Conservation (phyloP, 2,329 filamentous ascomycete species). For the Ophiocordyceps polyrhachis-furcata region DNA sequence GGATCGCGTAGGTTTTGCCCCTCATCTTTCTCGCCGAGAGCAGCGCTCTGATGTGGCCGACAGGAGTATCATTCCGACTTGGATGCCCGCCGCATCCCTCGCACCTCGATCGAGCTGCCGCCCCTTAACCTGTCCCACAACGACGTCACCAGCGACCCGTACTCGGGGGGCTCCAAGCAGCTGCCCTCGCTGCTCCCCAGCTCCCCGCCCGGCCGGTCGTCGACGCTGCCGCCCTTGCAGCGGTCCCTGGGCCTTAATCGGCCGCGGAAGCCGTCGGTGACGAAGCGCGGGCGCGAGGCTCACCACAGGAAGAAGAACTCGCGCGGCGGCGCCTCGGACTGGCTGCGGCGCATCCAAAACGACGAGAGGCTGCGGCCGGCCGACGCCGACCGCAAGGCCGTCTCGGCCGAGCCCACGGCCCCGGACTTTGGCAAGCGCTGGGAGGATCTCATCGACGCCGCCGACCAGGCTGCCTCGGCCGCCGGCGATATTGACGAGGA, state of each 20-base stretch:
- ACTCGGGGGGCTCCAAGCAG: conserved; percentile 39
- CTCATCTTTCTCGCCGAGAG: background rate
- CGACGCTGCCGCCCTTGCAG: conserved; percentile 71
- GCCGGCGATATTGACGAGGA: conserved; percentile 85
- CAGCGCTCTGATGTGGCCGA: background rate
- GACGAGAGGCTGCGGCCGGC: conserved; percentile 45
- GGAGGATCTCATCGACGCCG: conserved; percentile 92
- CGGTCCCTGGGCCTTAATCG: conserved; percentile 51
- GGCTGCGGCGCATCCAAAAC: conserved; percentile 39
- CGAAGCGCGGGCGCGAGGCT: conserved; percentile 54
- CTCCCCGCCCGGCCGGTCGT: conserved; percentile 73
- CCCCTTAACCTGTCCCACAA: conserved; percentile 40
- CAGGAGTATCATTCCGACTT: conserved; percentile 53
- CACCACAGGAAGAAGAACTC: conserved; percentile 72
- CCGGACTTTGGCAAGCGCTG: conserved; percentile 74
- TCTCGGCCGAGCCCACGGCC: conserved; percentile 61
- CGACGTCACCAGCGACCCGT: conserved; percentile 56
- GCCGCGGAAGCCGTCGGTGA: conserved; percentile 71
- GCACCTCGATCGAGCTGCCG: conserved; percentile 55
- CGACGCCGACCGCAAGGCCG: conserved; percentile 61
- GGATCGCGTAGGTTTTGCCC: conserved; percentile 41
- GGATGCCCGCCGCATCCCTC: conserved; percentile 43
- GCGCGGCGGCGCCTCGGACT: conserved; percentile 47
- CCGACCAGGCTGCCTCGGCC: conserved; percentile 52
- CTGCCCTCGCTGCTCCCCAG: conserved; percentile 66